Evolutionary conservation across 1,284 basidiomycete species (phyloP).

Genomic region (Trichosporon coremiiforme): DNA sequence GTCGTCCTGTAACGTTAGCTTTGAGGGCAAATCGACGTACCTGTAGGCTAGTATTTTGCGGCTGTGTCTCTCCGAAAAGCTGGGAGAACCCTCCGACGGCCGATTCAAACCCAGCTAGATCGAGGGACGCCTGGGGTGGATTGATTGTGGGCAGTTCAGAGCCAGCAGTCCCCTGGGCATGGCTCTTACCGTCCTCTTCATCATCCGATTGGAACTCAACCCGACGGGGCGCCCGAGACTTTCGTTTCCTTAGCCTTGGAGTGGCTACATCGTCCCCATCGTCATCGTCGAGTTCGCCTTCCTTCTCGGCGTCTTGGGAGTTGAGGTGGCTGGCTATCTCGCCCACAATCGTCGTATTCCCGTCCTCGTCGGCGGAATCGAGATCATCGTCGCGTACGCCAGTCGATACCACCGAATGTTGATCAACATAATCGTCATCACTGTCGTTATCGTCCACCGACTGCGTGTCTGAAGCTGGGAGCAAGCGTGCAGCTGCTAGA

Average conservation of each 20-base stretch:
- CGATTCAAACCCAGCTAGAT: slow-evolving; percentile 37
- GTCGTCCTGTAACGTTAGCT: slow-evolving; percentile 26
- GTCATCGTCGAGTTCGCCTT: background rate
- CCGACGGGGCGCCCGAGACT: slow-evolving; percentile 12
- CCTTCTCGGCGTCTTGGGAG: background rate
- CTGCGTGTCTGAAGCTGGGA: background rate
- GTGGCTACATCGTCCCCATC: slow-evolving; percentile 31
- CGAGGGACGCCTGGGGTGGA: slow-evolving; percentile 17
- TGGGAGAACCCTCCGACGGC: slow-evolving; percentile 48
- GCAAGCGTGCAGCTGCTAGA: slow-evolving; percentile 19
- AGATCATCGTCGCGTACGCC: slow-evolving; percentile 25
- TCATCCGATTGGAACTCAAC: slow-evolving; percentile 40
- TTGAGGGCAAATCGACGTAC: background rate
- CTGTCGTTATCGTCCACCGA: slow-evolving; percentile 26
- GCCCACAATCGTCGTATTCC: background rate
- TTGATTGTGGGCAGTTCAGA: background rate
- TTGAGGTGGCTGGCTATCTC: background rate
- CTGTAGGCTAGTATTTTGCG: background rate
- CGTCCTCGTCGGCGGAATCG: slow-evolving; percentile 30
- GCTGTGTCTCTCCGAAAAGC: slow-evolving; percentile 48
- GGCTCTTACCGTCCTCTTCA: slow-evolving; percentile 27
- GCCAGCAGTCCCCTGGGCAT: background rate
- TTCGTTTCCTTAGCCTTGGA: background rate
- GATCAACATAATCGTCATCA: slow-evolving; percentile 38
- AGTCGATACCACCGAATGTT: background rate